phyloP scores from a whole-genome alignment of 164 flowering plant species.

The Kalanchoe fedtschenkoi region DNA sequence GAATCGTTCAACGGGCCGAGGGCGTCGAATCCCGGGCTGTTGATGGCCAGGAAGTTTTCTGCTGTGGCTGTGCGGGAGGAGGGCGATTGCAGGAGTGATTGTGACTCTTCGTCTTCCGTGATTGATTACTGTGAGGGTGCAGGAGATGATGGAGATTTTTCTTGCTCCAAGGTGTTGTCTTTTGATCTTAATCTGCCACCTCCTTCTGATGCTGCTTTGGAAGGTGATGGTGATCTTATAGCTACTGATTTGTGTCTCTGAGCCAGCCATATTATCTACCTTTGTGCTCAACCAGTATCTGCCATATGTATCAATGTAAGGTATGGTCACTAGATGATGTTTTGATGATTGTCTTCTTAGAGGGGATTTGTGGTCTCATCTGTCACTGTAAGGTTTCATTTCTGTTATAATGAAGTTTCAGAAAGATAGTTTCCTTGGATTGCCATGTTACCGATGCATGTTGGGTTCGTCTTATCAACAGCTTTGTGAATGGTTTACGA shows the following conservation, averaged over 20 bases:
- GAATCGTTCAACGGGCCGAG: slow-evolving; percentile 51
- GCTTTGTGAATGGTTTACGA: too few relatives aligned
- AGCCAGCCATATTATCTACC: neutral
- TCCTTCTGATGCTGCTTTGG: too few relatives aligned
- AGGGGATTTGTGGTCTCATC: too few relatives aligned
- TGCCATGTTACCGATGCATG: too few relatives aligned
- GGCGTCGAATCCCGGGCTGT: slow-evolving; percentile 3
- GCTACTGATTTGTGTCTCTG: neutral
- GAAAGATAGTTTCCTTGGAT: too few relatives aligned
- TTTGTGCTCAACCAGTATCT: neutral
- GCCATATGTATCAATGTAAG: too few relatives aligned
- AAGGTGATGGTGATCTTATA: neutral
- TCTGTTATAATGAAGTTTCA: too few relatives aligned
- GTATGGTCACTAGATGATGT: too few relatives aligned
- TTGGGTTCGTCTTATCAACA: too few relatives aligned
- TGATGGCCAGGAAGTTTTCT: neutral
- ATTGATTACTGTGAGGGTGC: slow-evolving; percentile 23
- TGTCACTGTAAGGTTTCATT: too few relatives aligned
- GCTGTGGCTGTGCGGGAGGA: slow-evolving; percentile 4
- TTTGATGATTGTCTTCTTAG: neutral
- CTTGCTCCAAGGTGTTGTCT: neutral
- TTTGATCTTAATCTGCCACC: neutral
- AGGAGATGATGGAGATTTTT: neutral
- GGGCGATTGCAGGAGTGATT: slow-evolving; percentile 42
- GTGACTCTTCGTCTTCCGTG: slow-evolving; percentile 46